Percentiles rank a stretch among this genome's conserved stretches.
phyloP scores from a whole-genome alignment of 805 yeast genomes.

The Kuraishia piskuri region DNA sequence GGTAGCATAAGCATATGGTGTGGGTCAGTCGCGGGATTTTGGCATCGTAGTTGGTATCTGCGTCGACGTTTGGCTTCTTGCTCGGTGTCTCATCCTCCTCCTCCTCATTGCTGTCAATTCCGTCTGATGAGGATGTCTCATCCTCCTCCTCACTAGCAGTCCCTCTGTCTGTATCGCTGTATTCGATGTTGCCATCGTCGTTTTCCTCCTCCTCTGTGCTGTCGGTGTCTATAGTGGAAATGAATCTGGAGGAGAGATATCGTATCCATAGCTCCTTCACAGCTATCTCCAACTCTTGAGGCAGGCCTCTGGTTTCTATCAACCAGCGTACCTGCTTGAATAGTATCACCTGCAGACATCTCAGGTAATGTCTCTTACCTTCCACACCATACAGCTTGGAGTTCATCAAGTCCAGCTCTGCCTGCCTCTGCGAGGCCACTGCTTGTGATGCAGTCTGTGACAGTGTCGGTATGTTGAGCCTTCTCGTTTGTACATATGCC shows the following conservation, averaged over 20 bases:
- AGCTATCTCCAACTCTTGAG: constrained; percentile 8
- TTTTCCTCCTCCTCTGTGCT: neutral
- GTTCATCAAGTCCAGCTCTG: neutral
- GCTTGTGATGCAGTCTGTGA: constrained; percentile 19
- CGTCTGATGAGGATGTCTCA: neutral
- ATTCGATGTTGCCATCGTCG: neutral
- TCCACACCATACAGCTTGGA: constrained; percentile 1
- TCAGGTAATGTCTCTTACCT: constrained; percentile 7
- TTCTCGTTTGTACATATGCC: constrained; percentile 40
- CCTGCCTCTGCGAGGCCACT: constrained; percentile 1
- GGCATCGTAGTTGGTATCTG: neutral
- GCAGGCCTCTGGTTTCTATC: constrained; percentile 16
- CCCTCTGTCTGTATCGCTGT: neutral
- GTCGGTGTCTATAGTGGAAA: neutral
- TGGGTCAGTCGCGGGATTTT: neutral
- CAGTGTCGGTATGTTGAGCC: constrained; percentile 42
- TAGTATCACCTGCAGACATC: constrained; percentile 28
- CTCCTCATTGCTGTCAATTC: neutral
- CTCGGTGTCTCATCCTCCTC: neutral
- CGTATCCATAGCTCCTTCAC: constrained; percentile 30
- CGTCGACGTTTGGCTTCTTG: neutral
- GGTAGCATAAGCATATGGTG: constrained; percentile 32
- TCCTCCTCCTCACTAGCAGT: neutral
- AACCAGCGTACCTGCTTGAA: constrained; percentile 37
- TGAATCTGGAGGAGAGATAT: neutral